Percentiles rank a stretch among this genome's conserved stretches.
These are phyloP conservation scores for Penicillium sp. DNA, from an alignment of 2,329 filamentous ascomycete genomes.

Conservation along the genomic window DNA sequence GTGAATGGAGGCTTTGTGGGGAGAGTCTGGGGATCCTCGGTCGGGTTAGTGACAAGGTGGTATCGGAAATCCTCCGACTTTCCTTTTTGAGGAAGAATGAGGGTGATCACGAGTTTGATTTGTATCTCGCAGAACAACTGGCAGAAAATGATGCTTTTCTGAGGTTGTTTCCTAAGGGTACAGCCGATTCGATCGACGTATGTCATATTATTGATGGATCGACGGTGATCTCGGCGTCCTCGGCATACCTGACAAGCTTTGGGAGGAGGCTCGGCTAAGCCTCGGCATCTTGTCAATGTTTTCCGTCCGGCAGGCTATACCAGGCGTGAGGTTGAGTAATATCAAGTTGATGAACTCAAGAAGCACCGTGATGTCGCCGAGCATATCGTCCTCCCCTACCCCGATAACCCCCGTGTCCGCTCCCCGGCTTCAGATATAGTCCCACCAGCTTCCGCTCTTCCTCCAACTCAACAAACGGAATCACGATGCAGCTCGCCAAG, in stretches of 20 bases:
- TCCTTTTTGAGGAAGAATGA: background rate
- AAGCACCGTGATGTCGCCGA: background rate
- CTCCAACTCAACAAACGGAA: background rate
- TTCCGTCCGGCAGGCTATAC: background rate
- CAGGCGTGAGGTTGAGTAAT: no score
- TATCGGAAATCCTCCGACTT: constrained; percentile 12
- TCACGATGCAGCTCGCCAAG: background rate
- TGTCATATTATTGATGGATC: background rate
- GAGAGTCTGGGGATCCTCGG: background rate
- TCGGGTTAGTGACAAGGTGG: background rate
- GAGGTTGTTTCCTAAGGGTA: no score
- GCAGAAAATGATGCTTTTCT: no score
- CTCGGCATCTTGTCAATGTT: background rate
- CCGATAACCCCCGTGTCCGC: background rate
- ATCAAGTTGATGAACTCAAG: background rate
- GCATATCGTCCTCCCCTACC: background rate
- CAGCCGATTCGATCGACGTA: no score
- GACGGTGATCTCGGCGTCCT: background rate
- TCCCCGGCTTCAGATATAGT: background rate
- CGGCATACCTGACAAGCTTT: constrained; percentile 4
- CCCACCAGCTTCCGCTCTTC: background rate
- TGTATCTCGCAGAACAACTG: no score
- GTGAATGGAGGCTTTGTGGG: background rate
- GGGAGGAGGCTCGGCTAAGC: background rate
- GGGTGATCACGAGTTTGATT: background rate